Evolutionary conservation across 2,329 filamentous ascomycete species (phyloP).

Genomic region (Diaporthe humulicola): DNA sequence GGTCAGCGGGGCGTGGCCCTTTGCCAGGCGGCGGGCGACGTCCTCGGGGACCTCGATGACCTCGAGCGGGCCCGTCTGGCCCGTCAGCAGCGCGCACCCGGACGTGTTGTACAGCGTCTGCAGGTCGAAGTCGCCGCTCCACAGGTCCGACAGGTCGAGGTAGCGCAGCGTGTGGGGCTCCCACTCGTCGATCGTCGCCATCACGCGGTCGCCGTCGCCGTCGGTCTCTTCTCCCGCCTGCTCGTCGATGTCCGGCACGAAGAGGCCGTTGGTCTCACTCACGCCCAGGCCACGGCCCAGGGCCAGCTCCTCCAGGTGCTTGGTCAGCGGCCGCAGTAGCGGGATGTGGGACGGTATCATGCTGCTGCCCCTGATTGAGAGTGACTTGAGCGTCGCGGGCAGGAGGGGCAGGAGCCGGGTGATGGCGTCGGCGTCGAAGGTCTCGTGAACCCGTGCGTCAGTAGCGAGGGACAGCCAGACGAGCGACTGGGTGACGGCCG

Average conservation of each 20-base stretch:
- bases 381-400: slow-evolving; percentile 76
- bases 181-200: slow-evolving; percentile 54
- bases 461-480: slow-evolving; percentile 81
- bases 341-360: slow-evolving; percentile 76
- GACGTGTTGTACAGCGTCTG: slow-evolving; percentile 64
- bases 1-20: slow-evolving; percentile 71
- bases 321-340: slow-evolving; percentile 73
- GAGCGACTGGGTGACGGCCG: slow-evolving; percentile 73
- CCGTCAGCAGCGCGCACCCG: slow-evolving; percentile 68
- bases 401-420: slow-evolving; percentile 74
- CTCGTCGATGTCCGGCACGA: slow-evolving; percentile 61
- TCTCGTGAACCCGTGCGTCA: slow-evolving; percentile 79
- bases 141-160: slow-evolving; percentile 81
- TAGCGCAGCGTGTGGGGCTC: slow-evolving; percentile 76
- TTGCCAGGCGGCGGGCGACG: slow-evolving; percentile 73
- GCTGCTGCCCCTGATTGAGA: slow-evolving; percentile 82
- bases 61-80: slow-evolving; percentile 75
- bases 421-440: slow-evolving; percentile 76
- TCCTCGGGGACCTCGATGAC: slow-evolving; percentile 82
- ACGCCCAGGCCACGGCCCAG: slow-evolving; percentile 77
- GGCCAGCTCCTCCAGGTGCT: slow-evolving; percentile 82
- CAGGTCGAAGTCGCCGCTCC: slow-evolving; percentile 71
- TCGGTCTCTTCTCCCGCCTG: slow-evolving; percentile 1
- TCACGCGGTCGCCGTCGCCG: slow-evolving; percentile 37
- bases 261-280: slow-evolving; percentile 74